phyloP scores from a whole-genome alignment of 2,329 filamentous ascomycete species.

The Bertia moriformis region DNA sequence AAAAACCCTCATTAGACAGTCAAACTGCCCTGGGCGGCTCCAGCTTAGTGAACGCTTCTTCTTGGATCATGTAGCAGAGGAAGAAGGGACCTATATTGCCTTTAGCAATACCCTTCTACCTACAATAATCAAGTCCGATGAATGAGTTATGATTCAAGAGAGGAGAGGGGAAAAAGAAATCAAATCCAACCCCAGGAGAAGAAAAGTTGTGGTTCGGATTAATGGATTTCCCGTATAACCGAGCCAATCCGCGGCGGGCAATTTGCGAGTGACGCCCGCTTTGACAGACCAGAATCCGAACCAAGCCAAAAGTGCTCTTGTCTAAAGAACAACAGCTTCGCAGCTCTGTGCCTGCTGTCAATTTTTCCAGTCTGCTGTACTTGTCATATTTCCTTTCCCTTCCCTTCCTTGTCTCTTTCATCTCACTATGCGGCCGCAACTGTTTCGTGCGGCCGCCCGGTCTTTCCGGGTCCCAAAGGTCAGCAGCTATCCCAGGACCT shows the following conservation, averaged over 20 bases:
- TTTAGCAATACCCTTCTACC: not conserved
- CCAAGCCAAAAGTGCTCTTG: not conserved
- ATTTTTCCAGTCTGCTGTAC: not conserved
- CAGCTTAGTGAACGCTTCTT: not conserved
- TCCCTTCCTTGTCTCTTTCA: not conserved
- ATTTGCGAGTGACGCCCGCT: not conserved
- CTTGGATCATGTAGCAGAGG: not conserved
- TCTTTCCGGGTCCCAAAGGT: not conserved
- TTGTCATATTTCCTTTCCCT: not conserved
- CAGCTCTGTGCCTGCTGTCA: not conserved
- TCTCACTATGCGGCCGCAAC: slow-evolving; percentile 1
- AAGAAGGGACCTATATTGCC: no score
- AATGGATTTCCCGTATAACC: not conserved
- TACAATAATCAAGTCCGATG: not conserved
- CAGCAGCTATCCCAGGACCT: slow-evolving; percentile 29
- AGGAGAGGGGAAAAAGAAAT: not conserved
- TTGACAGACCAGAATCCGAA: not conserved
- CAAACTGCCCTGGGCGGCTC: not conserved
- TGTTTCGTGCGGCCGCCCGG: slow-evolving; percentile 1
- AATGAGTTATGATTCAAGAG: not conserved
- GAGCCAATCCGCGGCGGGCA: not conserved
- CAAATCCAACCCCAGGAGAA: no score
- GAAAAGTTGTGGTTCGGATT: not conserved
- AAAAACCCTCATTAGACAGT: not conserved
- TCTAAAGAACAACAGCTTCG: not conserved